These are phyloP conservation scores for Hyaloperonospora arabidopsidis DNA, from an alignment of 352 stramenopile genomes.

Conservation along the genomic window DNA sequence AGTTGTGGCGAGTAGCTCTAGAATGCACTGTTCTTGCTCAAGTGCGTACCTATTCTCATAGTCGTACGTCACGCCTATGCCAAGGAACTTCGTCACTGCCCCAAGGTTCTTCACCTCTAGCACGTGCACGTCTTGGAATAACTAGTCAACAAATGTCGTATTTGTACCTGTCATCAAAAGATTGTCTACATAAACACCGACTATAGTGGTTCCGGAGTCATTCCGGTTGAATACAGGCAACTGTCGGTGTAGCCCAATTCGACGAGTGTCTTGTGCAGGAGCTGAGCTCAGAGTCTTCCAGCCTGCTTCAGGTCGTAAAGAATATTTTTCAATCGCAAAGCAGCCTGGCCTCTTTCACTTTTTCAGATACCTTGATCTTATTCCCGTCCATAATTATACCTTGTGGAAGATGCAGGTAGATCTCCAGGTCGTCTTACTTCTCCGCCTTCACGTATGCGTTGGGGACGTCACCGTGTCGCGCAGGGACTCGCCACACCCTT, in stretches of 20 bases:
- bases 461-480: neutral
- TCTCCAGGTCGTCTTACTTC: neutral
- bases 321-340: neutral
- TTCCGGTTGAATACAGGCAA: neutral
- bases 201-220: neutral
- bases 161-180: neutral
- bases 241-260: neutral
- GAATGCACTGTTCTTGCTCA: neutral
- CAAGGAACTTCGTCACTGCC: neutral
- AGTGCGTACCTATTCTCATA: neutral
- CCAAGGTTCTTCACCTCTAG: neutral
- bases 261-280: neutral
- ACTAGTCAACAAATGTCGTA: neutral
- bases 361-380: neutral
- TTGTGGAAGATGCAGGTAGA: neutral
- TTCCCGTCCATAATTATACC: neutral
- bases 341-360: neutral
- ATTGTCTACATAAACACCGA: neutral
- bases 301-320: neutral
- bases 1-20: neutral
- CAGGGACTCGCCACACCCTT: conserved; percentile 1
- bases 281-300: neutral
- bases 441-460: conserved; percentile 1
- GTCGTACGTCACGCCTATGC: neutral
- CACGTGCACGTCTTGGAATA: neutral